A percentile compares a stretch with the other conserved stretches of the same genome.
Conservation (phyloP, 2,329 filamentous ascomycete genomes). For the Stachybotrys chlorohalonatus region DNA sequence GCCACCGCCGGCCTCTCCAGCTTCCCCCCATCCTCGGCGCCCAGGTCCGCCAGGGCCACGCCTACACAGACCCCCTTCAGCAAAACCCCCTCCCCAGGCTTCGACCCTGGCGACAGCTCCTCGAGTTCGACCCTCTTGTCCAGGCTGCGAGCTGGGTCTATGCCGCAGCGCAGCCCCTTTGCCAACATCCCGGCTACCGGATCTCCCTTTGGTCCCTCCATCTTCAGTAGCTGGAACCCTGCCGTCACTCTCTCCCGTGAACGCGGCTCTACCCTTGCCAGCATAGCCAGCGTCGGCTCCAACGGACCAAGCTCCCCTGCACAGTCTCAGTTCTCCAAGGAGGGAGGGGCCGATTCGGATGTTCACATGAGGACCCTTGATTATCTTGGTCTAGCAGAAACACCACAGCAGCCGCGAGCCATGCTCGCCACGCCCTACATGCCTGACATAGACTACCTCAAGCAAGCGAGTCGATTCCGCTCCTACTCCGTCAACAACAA, state of each 20-base stretch:
- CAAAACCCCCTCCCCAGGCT: constrained; percentile 53
- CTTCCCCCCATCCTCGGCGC: constrained; percentile 48
- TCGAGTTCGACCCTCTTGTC: constrained; percentile 69
- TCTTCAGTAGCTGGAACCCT: constrained; percentile 83
- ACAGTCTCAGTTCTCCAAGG: constrained; percentile 76
- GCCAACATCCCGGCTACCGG: constrained; percentile 42
- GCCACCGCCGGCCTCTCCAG: constrained; percentile 46
- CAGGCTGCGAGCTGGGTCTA: constrained; percentile 81
- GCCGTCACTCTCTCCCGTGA: constrained; percentile 55
- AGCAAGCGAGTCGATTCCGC: constrained; percentile 78
- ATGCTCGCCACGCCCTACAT: constrained; percentile 68
- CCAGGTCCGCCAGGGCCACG: constrained; percentile 72
- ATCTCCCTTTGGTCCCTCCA: constrained; percentile 76
- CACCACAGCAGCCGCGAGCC: constrained; percentile 70
- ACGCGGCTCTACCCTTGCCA: constrained; percentile 74
- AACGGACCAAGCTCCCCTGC: constrained; percentile 84
- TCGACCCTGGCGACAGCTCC: constrained; percentile 36
- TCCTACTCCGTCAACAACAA: constrained; percentile 99
- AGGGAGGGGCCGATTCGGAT: constrained; percentile 77
- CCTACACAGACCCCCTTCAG: constrained; percentile 78
- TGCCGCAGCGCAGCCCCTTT: constrained; percentile 79
- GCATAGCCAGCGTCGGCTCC: constrained; percentile 77
- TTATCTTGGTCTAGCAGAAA: constrained; percentile 91
- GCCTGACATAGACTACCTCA: constrained; percentile 65
- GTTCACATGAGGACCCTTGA: constrained; percentile 85